Evolutionary conservation across 2,329 filamentous ascomycete genomes (phyloP).

Genomic region (Drechslerella dactyloides): DNA sequence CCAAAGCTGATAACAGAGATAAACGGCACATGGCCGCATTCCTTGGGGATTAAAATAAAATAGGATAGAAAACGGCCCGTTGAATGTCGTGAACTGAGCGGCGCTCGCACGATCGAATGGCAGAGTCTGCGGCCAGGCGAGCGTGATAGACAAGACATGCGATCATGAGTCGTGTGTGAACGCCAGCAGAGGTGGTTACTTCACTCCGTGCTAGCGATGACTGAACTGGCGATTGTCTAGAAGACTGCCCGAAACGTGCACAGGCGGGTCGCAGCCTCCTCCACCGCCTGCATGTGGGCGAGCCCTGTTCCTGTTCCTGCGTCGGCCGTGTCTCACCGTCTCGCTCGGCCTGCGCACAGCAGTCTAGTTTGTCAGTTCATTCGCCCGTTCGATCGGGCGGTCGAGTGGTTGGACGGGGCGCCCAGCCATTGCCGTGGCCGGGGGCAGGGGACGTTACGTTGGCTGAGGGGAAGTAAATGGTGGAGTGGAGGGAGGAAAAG

Average conservation of each 20-base stretch:
- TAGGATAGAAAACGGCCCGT: too few relatives aligned
- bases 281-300: neutral
- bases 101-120: too few relatives aligned
- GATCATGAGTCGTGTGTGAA: too few relatives aligned
- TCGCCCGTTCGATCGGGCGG: too few relatives aligned
- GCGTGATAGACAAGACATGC: too few relatives aligned
- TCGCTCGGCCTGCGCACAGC: neutral
- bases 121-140: too few relatives aligned
- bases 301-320: neutral
- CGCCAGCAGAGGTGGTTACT: too few relatives aligned
- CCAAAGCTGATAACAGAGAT: neutral
- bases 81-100: too few relatives aligned
- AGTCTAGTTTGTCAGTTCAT: too few relatives aligned
- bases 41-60: too few relatives aligned
- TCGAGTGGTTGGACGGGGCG: too few relatives aligned
- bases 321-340: slow-evolving; percentile 2
- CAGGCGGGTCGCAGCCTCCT: neutral
- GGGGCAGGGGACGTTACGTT: neutral
- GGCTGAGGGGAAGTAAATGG: neutral
- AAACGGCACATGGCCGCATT: neutral
- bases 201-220: neutral
- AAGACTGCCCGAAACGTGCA: neutral
- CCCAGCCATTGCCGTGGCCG: too few relatives aligned
- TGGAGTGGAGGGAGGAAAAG: neutral
- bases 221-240: neutral